These are phyloP conservation scores for Wickerhamia fluorescens DNA, from an alignment of 805 yeast species.

Conservation along the genomic window DNA sequence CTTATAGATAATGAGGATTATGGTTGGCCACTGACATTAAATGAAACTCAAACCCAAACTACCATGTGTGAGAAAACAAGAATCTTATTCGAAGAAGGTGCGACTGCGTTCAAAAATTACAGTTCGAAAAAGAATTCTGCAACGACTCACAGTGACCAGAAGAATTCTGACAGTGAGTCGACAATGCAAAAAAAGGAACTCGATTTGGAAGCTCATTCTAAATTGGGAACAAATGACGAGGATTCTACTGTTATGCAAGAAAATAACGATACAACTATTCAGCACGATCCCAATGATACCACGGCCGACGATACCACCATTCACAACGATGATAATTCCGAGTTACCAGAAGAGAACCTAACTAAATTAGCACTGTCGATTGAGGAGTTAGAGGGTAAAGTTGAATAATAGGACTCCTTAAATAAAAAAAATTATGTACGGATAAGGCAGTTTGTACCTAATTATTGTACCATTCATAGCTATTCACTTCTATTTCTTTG, in stretches of 20 bases:
- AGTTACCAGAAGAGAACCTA: too few relatives aligned
- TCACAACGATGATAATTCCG: conserved; percentile 20
- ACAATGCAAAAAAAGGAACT: not conserved
- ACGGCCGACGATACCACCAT: conserved; percentile 35
- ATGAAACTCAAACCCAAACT: conserved; percentile 30
- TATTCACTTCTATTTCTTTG: too few relatives aligned
- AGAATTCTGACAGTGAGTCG: conserved; percentile 3
- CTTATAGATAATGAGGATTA: conserved; percentile 42
- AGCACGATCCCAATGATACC: conserved; percentile 44
- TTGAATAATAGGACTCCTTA: too few relatives aligned
- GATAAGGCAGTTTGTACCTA: too few relatives aligned
- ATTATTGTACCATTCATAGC: too few relatives aligned
- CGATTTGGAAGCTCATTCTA: not conserved
- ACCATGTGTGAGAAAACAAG: conserved; percentile 23
- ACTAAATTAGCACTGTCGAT: too few relatives aligned
- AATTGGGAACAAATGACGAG: conserved; percentile 23
- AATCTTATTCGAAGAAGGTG: conserved; percentile 34
- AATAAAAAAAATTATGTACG: too few relatives aligned
- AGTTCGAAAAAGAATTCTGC: conserved; percentile 8
- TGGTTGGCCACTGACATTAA: conserved; percentile 49
- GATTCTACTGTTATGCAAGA: conserved; percentile 45
- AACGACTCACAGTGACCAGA: conserved; percentile 2
- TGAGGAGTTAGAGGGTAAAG: too few relatives aligned
- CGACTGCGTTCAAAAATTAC: conserved; percentile 16
- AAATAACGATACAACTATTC: conserved; percentile 40